These are phyloP conservation scores for Aphanomyces astaci DNA, from an alignment of 352 stramenopile genomes.

Conservation along the genomic window DNA sequence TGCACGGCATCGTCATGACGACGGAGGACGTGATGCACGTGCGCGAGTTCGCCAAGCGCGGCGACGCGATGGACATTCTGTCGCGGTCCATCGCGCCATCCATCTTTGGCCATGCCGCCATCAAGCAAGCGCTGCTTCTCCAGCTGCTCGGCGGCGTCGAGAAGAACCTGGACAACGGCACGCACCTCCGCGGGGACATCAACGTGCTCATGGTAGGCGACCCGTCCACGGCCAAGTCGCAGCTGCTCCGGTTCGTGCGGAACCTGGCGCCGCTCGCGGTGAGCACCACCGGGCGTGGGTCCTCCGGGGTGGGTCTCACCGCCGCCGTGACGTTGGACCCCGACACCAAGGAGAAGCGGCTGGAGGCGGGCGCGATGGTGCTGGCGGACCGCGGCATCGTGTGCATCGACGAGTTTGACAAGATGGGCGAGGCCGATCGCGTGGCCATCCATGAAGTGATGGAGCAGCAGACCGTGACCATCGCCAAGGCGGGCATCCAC, in stretches of 20 bases:
- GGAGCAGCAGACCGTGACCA: constrained; percentile 99
- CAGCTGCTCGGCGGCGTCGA: constrained; percentile 87
- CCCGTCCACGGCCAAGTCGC: constrained; percentile 98
- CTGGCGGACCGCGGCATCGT: constrained; percentile 97
- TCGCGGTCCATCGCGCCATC: constrained; percentile 92
- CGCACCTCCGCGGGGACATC: constrained; percentile 98
- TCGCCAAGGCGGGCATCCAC: constrained; percentile 99
- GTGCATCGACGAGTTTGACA: constrained; percentile 99
- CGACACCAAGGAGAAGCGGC: constrained; percentile 87
- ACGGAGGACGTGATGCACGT: constrained; percentile 90
- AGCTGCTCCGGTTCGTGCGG: constrained; percentile 96
- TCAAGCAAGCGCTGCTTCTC: constrained; percentile 91
- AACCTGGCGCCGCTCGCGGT: constrained; percentile 92
- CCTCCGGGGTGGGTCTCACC: constrained; percentile 92
- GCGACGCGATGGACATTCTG: constrained; percentile 90
- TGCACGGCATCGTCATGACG: constrained; percentile 89
- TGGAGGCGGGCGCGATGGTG: constrained; percentile 99
- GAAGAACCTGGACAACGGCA: constrained; percentile 98
- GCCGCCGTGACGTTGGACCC: constrained; percentile 97
- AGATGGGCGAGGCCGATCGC: constrained; percentile 96
- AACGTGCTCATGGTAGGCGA: constrained; percentile 98
- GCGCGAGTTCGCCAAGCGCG: constrained; percentile 84
- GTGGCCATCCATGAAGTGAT: constrained; percentile 99
- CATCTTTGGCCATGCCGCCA: constrained; percentile 97
- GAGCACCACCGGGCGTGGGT: constrained; percentile 77